These are phyloP conservation scores for Leptographium flavum DNA, from an alignment of 2,329 filamentous ascomycete genomes.

Conservation along the genomic window DNA sequence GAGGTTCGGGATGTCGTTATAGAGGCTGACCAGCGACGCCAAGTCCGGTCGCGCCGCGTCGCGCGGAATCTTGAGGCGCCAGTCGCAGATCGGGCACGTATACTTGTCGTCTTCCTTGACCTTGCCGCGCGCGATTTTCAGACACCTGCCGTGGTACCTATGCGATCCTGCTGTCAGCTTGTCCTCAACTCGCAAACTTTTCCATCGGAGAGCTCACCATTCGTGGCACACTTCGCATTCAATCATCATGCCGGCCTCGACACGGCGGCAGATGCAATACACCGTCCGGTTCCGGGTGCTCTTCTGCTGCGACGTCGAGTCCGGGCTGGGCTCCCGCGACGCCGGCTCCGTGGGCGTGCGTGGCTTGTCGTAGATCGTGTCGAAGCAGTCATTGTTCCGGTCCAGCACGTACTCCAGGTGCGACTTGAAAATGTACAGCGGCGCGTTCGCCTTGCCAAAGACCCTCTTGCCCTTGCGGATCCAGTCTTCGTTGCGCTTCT, in stretches of 20 bases:
- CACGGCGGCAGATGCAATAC: constrained; percentile 88
- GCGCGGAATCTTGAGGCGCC: constrained; percentile 89
- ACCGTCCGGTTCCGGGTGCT: constrained; percentile 59
- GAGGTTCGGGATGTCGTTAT: constrained; percentile 63
- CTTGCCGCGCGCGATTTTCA: constrained; percentile 94
- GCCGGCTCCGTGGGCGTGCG: constrained; percentile 83
- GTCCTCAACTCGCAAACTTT: constrained; percentile 5
- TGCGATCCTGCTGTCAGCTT: neutral
- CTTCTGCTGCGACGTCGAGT: constrained; percentile 37
- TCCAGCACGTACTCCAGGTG: constrained; percentile 90
- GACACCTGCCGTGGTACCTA: constrained; percentile 94
- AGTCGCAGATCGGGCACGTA: constrained; percentile 95
- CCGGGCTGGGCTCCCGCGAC: constrained; percentile 60
- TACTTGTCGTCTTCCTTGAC: constrained; percentile 98
- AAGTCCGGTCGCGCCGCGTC: constrained; percentile 92
- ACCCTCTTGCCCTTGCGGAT: constrained; percentile 97
- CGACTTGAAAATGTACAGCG: constrained; percentile 83
- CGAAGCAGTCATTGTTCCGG: constrained; percentile 83
- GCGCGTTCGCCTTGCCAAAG: constrained; percentile 95
- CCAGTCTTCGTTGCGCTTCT: constrained; percentile 95
- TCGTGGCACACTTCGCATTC: constrained; percentile 97
- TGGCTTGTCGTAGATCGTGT: constrained; percentile 70
- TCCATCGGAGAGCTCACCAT: constrained; percentile 47
- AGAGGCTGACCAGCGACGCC: constrained; percentile 73
- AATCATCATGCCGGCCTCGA: constrained; percentile 98